Percentiles rank a stretch among this genome's conserved stretches.
Conservation (phyloP, 371 early-diverging fungal species). For the Quaeritorhiza haematococci region DNA sequence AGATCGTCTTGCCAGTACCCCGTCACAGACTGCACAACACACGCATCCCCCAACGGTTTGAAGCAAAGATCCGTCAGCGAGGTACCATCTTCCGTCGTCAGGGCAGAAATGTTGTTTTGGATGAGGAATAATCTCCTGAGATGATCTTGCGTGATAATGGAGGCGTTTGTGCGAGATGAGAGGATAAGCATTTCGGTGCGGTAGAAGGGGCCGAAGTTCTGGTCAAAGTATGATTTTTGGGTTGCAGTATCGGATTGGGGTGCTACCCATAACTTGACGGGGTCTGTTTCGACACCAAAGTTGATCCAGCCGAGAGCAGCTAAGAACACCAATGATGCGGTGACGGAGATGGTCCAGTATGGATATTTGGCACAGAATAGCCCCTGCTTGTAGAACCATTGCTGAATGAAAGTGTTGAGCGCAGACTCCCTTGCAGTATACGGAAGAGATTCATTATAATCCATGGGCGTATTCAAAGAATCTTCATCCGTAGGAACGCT, state of each 20-base stretch:
- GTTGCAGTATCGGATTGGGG: conserved; percentile 57
- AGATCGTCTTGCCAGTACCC: conserved; percentile 69
- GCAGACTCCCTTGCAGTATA: background rate
- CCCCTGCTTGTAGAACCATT: conserved; percentile 60
- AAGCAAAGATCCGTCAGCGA: conserved; percentile 64
- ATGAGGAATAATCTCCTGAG: conserved; percentile 49
- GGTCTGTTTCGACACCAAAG: conserved; percentile 39
- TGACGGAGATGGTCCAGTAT: conserved; percentile 41
- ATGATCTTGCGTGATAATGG: conserved; percentile 46
- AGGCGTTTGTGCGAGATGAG: conserved; percentile 37
- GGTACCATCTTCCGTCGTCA: conserved; percentile 14
- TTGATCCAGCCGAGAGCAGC: conserved; percentile 46
- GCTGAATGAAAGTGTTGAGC: background rate
- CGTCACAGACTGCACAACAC: conserved; percentile 67
- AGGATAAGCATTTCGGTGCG: conserved; percentile 67
- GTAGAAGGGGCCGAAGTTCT: conserved; percentile 68
- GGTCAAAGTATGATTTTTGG: conserved; percentile 65
- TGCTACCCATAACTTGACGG: conserved; percentile 67
- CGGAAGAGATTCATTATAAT: background rate
- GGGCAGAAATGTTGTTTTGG: conserved; percentile 44
- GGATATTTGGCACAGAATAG: conserved; percentile 59
- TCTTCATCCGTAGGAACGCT: background rate
- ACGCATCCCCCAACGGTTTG: conserved; percentile 60
- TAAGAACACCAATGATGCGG: conserved; percentile 40
- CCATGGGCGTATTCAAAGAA: background rate